A percentile compares a stretch with the other conserved stretches of the same genome.
Evolutionary conservation across 169 alveolate genomes (phyloP).

Genomic region (Amoebophrya sp.): DNA sequence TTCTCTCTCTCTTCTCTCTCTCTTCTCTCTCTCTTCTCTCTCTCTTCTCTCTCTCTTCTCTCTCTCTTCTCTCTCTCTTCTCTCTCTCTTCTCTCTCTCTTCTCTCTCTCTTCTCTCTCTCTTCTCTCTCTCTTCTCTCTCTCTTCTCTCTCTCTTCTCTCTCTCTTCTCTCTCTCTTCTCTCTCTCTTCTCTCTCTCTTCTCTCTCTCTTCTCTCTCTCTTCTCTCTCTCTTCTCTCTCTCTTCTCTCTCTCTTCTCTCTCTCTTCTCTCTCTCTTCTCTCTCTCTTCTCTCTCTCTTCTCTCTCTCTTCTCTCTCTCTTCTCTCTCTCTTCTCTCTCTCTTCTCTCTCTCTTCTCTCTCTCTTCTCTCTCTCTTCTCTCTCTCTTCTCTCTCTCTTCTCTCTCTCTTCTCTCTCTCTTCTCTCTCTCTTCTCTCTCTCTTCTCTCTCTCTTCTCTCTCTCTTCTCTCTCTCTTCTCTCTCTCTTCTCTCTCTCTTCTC

Average conservation of each 20-base stretch:
- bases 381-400: background rate
- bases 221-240: background rate
- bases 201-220: background rate
- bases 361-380: background rate
- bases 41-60: too few species aligned
- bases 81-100: too few species aligned
- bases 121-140: too few species aligned
- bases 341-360: background rate
- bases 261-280: background rate
- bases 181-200: background rate
- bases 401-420: background rate
- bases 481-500: background rate
- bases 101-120: too few species aligned
- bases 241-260: background rate
- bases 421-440: background rate
- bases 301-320: background rate
- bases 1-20: too few species aligned
- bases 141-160: too few species aligned
- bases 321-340: background rate
- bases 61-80: too few species aligned
- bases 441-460: background rate
- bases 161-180: background rate
- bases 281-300: background rate
- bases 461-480: background rate
- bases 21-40: too few species aligned